Base-by-base conservation (phyloP, 345 rosid genomes). In the Triadica sebifera region DNA sequence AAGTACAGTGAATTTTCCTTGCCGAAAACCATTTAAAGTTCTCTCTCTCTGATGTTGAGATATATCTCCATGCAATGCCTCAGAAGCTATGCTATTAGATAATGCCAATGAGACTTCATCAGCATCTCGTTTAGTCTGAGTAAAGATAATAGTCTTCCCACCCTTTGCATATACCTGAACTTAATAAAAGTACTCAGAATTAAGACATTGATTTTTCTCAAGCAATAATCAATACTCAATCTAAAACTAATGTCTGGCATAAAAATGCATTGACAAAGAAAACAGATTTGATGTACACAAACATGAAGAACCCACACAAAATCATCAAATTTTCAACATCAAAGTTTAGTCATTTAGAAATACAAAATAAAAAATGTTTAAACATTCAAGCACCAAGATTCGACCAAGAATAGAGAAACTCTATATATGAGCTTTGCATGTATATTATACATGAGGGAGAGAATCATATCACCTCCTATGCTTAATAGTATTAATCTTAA, bases 31-130 rank as follows among this genome's bases (percentile, higher is more conserved):
- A 78, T 91, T 92, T 70, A 95, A 85, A 16, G 99, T 95, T 87
- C 99, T 90, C 90, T 95, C 99, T 80, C 99, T 91, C 79, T 95
- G 99, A 73, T 93, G 98, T 83, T 95, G 99, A 69, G 99, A 95
- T 67, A 93, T 95, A 86, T 95, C 99, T 56, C 99, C 99, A 71
- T 93, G 99, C 81, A 95, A 85, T 70, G 99, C 99, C 80, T 93
- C 99, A 4, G 99, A 84, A 78, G 99, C 87, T 70, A 95, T 91
- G 84, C 89, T 95, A 75, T 60, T 91, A 67, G 96, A 86, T 67
- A 95, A 78, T 67, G 94, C 86, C 70, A 88, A 73, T 52, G 99
- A 91, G 59, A 95, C 98, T 78, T 93, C 98, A 80, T 95, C 98
- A 60, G 99, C 99, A 83, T 95, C 99, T 75, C 92, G 82, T 82